These are phyloP conservation scores for Mycena capillaripes DNA, from an alignment of 768 basidiomycete species.

Conservation along the genomic window DNA sequence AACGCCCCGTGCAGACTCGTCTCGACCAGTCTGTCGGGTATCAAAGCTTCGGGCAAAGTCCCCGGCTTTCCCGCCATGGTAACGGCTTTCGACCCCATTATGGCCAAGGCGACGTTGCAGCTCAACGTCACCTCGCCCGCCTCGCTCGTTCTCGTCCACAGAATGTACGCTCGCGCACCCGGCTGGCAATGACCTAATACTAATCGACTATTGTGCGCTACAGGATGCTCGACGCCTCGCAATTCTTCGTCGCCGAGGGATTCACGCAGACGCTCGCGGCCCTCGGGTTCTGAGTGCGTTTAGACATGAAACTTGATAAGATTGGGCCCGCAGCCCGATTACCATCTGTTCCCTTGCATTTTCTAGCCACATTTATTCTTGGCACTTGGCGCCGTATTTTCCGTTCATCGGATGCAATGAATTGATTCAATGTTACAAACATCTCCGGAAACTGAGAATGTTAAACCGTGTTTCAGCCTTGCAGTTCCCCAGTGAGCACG, in stretches of 20 bases:
- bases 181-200: not conserved
- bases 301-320: not conserved
- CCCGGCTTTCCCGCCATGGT: constrained; percentile 45
- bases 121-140: constrained; percentile 49
- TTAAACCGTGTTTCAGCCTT: too few relatives aligned
- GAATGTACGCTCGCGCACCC: constrained; percentile 40
- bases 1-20: constrained; percentile 38
- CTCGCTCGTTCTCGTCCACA: constrained; percentile 45
- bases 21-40: constrained; percentile 48
- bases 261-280: constrained; percentile 50
- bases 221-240: constrained; percentile 52
- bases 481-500: not conserved
- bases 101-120: constrained; percentile 41
- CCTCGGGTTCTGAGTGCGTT: constrained; percentile 44
- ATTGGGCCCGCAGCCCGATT: constrained; percentile 30
- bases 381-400: not conserved
- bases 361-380: not conserved
- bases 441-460: too few relatives aligned
- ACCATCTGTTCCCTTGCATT: not conserved
- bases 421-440: not conserved
- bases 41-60: constrained; percentile 41
- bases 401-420: not conserved
- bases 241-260: constrained; percentile 50
- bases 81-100: constrained; percentile 46
- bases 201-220: not conserved